Conservation (phyloP, 73 alveolate species). For the Paraurostyla sp. region DNA sequence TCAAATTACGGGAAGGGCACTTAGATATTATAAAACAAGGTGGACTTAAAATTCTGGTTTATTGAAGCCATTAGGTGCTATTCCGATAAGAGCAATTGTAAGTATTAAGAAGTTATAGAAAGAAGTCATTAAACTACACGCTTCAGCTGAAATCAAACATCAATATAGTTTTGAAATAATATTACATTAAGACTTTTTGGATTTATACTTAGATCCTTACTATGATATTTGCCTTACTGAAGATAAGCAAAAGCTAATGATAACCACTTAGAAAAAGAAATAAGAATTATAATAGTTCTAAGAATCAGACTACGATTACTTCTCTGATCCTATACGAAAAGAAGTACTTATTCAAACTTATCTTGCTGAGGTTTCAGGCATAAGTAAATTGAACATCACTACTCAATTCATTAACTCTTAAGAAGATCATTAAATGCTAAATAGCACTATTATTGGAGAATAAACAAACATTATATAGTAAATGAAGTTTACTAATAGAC, state of each 20-base stretch:
- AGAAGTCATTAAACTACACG: constrained; percentile 5
- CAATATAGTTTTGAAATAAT: constrained; percentile 19
- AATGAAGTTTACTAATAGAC: too few relatives aligned
- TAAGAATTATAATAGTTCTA: background rate
- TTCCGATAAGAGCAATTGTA: constrained; percentile 16
- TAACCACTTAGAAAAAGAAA: constrained; percentile 11
- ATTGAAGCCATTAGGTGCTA: constrained; percentile 34
- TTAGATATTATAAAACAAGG: constrained; percentile 49
- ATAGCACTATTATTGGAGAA: constrained; percentile 9
- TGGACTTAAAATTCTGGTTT: constrained; percentile 38
- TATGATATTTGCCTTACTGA: background rate
- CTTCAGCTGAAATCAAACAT: constrained; percentile 7
- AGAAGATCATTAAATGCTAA: background rate
- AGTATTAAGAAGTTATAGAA: background rate
- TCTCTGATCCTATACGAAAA: background rate
- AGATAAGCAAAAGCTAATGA: constrained; percentile 10
- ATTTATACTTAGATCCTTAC: constrained; percentile 42
- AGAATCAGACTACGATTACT: constrained; percentile 15
- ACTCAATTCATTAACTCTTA: background rate
- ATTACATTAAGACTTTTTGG: constrained; percentile 2
- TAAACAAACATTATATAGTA: background rate
- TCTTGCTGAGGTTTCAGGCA: background rate
- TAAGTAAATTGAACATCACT: background rate
- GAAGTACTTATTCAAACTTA: background rate
- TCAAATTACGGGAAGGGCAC: constrained; percentile 10